phyloP scores from a whole-genome alignment of 2,329 filamentous ascomycete species.

The Fusarium sp. region DNA sequence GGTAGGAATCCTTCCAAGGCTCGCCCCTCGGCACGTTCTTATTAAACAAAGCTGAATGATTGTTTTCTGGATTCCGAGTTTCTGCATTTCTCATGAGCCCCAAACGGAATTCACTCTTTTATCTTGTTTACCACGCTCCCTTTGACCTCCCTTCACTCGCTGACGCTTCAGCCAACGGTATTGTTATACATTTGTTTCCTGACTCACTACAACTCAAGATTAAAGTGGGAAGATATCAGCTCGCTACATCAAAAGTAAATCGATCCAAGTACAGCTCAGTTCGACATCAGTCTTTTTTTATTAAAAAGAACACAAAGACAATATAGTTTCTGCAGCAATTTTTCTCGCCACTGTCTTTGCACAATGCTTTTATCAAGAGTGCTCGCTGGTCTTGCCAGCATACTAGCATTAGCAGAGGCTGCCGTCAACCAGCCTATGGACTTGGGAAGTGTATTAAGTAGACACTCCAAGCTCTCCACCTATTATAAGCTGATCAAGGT shows the following conservation, averaged over 20 bases:
- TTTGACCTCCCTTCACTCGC: conserved; percentile 16
- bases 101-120: conserved; percentile 21
- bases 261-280: background rate
- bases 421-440: conserved; percentile 44
- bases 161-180: background rate
- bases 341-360: background rate
- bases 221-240: background rate
- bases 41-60: conserved; percentile 13
- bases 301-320: no score
- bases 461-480: conserved; percentile 54
- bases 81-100: conserved; percentile 2
- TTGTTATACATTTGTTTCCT: background rate
- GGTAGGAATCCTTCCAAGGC: background rate
- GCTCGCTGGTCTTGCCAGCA: conserved; percentile 37
- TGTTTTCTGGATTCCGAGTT: background rate
- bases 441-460: conserved; percentile 52
- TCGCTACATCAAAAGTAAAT: background rate
- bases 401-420: conserved; percentile 26
- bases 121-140: conserved; percentile 16
- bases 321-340: background rate
- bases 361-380: conserved; percentile 34
- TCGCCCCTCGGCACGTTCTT: conserved; percentile 11
- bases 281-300: background rate
- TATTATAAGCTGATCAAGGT: conserved; percentile 57
- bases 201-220: background rate